Percentiles rank a stretch among this genome's conserved stretches.
Conservation (phyloP, 2,329 filamentous ascomycete species). For the Uncinocarpus reesii region DNA sequence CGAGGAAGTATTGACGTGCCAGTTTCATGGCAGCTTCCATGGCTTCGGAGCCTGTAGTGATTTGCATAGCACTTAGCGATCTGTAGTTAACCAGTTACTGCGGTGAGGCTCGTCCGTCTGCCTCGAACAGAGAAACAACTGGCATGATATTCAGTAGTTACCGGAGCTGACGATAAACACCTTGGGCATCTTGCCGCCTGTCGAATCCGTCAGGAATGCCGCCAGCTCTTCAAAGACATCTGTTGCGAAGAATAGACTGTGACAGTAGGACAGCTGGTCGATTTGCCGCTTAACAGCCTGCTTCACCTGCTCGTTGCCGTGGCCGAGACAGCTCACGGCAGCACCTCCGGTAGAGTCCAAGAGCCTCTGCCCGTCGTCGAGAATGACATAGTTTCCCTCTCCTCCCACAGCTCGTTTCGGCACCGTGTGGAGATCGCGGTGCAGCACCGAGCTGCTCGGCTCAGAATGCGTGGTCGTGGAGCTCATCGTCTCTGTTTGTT, state of each 20-base stretch:
- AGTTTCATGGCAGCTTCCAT: slow-evolving; percentile 60
- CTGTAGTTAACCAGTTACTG: not conserved
- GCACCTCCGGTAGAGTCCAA: slow-evolving; percentile 66
- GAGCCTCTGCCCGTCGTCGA: slow-evolving; percentile 49
- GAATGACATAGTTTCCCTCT: slow-evolving; percentile 43
- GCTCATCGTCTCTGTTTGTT: too few relatives aligned
- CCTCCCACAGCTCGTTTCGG: slow-evolving; percentile 42
- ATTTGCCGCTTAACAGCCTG: slow-evolving; percentile 52
- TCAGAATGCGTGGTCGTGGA: not conserved
- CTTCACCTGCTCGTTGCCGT: slow-evolving; percentile 51
- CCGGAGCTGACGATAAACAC: slow-evolving; percentile 51
- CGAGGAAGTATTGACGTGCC: slow-evolving; percentile 55
- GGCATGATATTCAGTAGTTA: slow-evolving; percentile 20
- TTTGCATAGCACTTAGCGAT: not conserved
- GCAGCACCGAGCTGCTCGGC: slow-evolving; percentile 35
- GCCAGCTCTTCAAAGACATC: slow-evolving; percentile 45
- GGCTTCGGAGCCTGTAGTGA: slow-evolving; percentile 50
- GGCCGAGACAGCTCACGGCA: slow-evolving; percentile 61
- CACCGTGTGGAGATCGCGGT: slow-evolving; percentile 41
- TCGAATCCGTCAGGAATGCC: slow-evolving; percentile 41
- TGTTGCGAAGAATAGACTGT: slow-evolving; percentile 50
- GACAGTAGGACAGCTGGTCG: slow-evolving; percentile 48
- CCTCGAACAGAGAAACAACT: not conserved
- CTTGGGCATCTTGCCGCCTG: slow-evolving; percentile 44
- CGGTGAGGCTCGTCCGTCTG: not conserved